A percentile compares a stretch with the other conserved stretches of the same genome.
phyloP scores from a whole-genome alignment of 495 filamentous ascomycete species.

The Penicillium ucsense region DNA sequence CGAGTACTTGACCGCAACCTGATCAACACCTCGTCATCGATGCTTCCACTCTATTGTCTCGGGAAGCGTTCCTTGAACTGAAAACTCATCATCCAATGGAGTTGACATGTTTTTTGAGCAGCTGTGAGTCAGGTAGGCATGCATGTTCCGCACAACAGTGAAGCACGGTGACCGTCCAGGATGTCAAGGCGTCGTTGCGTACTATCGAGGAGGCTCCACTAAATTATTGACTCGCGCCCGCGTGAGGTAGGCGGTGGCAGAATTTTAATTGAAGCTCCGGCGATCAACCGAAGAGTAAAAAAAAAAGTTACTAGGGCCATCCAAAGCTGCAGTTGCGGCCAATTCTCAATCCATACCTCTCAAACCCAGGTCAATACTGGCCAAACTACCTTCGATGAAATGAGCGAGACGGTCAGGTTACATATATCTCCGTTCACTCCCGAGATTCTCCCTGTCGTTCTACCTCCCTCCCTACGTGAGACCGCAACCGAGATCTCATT shows the following conservation, averaged over 20 bases:
- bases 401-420: slow-evolving; percentile 46
- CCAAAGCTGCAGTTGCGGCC: too few species aligned
- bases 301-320: not conserved
- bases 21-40: too few species aligned
- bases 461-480: slow-evolving; percentile 57
- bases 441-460: slow-evolving; percentile 54
- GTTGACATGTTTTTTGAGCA: too few species aligned
- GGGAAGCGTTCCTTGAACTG: too few species aligned
- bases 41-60: too few species aligned
- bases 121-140: too few species aligned
- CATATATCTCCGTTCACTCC: slow-evolving; percentile 80
- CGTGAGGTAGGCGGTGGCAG: slow-evolving; percentile 8
- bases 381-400: slow-evolving; percentile 16
- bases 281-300: not conserved
- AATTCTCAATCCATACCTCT: not conserved
- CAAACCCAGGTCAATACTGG: not conserved
- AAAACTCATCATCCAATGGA: too few species aligned
- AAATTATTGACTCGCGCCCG: not conserved
- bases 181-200: too few species aligned
- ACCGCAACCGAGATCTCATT: slow-evolving; percentile 73
- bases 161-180: too few species aligned
- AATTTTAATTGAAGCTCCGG: not conserved
- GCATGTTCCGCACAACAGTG: too few species aligned
- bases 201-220: too few species aligned
- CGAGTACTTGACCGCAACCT: too few species aligned